phyloP scores from a whole-genome alignment of 225 moss, liverwort and hornwort species.

The Marchantia paleacea region DNA sequence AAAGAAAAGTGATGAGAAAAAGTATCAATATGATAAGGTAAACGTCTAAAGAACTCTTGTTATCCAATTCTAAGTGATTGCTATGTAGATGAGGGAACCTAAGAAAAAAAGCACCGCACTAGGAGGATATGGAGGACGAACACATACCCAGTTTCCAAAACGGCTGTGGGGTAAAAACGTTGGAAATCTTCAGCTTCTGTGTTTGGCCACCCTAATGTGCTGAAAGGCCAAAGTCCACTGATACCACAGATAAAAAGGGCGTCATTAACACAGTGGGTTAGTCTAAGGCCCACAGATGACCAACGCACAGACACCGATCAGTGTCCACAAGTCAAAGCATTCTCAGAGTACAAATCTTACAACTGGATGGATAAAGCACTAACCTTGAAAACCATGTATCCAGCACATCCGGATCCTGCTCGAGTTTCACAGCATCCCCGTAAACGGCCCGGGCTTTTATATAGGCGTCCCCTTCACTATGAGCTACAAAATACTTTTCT shows the following conservation, averaged over 20 bases:
- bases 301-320: not conserved
- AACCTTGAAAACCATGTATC: slow-evolving; percentile 97
- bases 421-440: slow-evolving; percentile 61
- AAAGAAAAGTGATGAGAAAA: not conserved
- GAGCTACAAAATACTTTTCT: slow-evolving; percentile 66
- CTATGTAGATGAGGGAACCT: not conserved
- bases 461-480: slow-evolving; percentile 65
- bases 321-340: not conserved
- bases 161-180: slow-evolving; percentile 73
- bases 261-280: not conserved
- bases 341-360: not conserved
- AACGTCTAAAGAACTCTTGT: not conserved
- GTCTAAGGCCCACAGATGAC: not conserved
- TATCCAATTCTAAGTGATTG: not conserved
- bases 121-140: not conserved
- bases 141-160: slow-evolving; percentile 81
- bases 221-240: slow-evolving; percentile 94
- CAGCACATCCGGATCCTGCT: slow-evolving; percentile 83
- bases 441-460: slow-evolving; percentile 51
- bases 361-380: not conserved
- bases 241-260: slow-evolving; percentile 4
- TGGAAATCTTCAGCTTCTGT: slow-evolving; percentile 59
- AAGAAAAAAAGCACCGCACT: not conserved
- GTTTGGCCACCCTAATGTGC: slow-evolving; percentile 86
- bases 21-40: not conserved